Evolutionary conservation across 2,329 filamentous ascomycete genomes (phyloP).

Genomic region (Ceratocystis albifundus): DNA sequence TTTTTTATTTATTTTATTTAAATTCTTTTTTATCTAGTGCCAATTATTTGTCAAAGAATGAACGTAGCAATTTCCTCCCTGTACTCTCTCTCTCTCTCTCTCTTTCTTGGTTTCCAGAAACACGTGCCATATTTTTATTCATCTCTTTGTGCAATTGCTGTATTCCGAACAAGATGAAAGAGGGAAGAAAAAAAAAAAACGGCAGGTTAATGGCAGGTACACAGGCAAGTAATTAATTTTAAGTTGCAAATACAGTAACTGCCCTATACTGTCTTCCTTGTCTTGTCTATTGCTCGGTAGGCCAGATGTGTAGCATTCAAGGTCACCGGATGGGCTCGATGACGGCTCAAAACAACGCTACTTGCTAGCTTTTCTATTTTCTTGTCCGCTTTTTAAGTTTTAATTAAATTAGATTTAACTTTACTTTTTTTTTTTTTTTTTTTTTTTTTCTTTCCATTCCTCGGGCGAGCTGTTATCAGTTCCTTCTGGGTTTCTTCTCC

Average conservation of each 20-base stretch:
- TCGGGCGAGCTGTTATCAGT: slow-evolving; percentile 2
- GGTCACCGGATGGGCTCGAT: background rate
- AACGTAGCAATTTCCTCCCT: background rate
- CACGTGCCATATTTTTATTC: too few species aligned
- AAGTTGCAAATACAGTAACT: too few species aligned
- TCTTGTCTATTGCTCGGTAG: background rate
- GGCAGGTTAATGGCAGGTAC: background rate
- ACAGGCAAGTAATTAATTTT: too few species aligned
- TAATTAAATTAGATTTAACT: too few species aligned
- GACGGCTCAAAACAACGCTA: background rate
- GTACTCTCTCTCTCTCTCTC: too few species aligned
- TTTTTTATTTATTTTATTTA: background rate
- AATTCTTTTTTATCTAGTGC: background rate
- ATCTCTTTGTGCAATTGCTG: background rate
- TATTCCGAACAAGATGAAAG: background rate
- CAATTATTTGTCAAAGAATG: background rate
- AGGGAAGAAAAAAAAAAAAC: too few species aligned
- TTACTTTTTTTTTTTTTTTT: background rate
- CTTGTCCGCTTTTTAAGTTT: too few species aligned
- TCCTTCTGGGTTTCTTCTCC: background rate
- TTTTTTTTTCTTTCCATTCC: background rate
- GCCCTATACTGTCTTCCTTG: too few species aligned
- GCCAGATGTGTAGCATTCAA: background rate
- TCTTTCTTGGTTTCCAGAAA: background rate
- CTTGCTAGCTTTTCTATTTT: background rate